These are phyloP conservation scores for Hygrophorus russula DNA, from an alignment of 768 basidiomycete genomes.

Conservation along the genomic window DNA sequence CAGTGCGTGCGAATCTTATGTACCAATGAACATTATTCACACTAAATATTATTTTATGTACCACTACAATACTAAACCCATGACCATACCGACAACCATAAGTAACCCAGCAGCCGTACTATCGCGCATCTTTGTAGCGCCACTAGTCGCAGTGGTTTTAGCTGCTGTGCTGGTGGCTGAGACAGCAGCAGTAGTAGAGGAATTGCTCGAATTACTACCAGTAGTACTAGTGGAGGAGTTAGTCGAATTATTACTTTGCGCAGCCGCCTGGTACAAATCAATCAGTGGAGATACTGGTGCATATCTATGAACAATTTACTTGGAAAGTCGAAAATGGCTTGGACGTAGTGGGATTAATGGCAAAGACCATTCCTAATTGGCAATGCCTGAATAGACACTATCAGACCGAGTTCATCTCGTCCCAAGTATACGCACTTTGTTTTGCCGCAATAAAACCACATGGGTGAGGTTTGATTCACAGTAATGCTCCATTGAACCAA, in stretches of 20 bases:
- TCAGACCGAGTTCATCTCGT: neutral
- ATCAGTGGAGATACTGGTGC: neutral
- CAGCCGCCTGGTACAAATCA: conserved; percentile 4
- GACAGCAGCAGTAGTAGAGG: neutral
- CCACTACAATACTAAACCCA: too few relatives aligned
- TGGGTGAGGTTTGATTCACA: conserved; percentile 24
- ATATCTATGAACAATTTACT: conserved; percentile 7
- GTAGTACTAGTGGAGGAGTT: too few relatives aligned
- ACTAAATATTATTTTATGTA: too few relatives aligned
- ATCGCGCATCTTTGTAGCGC: neutral
- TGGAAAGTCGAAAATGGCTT: conserved; percentile 28
- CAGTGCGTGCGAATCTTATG: too few relatives aligned
- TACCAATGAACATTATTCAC: too few relatives aligned
- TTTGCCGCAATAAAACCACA: conserved; percentile 38
- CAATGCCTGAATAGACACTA: conserved; percentile 15
- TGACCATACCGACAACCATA: too few relatives aligned
- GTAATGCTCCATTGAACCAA: conserved; percentile 28
- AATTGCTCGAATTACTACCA: too few relatives aligned
- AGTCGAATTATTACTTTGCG: conserved; percentile 4
- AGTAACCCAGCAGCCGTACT: too few relatives aligned
- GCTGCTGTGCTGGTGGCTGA: neutral
- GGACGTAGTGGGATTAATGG: conserved; percentile 26
- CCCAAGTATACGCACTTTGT: conserved; percentile 7
- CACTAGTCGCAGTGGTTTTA: neutral
- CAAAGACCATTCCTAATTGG: conserved; percentile 32